Conservation (phyloP, 164 flowering plant genomes). For the Vitis vinifera region ASM3070453v1 NC_081809.1:2766501-2767000, state of each 20-base stretch:
- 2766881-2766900: slow-evolving; percentile 43
- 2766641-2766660: slow-evolving; percentile 43
- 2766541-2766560: slow-evolving; percentile 14
- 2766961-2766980: slow-evolving; percentile 15
- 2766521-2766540: not conserved
- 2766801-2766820: slow-evolving; percentile 24
- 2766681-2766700: slow-evolving; percentile 36
- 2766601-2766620: slow-evolving; percentile 62
- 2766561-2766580: slow-evolving; percentile 45
- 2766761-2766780: not conserved
- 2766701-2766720: not conserved
- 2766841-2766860: slow-evolving; percentile 40
- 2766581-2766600: slow-evolving; percentile 53
- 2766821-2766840: slow-evolving; percentile 36
- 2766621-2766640: slow-evolving; percentile 41
- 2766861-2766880: slow-evolving; percentile 40
- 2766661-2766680: slow-evolving; percentile 36
- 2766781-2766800: slow-evolving; percentile 18
- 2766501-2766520: not conserved
- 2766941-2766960: slow-evolving; percentile 35
- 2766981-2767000: slow-evolving; percentile 30
- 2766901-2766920: slow-evolving; percentile 50
- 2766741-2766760: too few relatives aligned
- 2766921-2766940: slow-evolving; percentile 44
- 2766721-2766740: not conserved